Conservation (phyloP, 176 grass and related monocot genomes). For the Chrysopogon serrulatus region DNA sequence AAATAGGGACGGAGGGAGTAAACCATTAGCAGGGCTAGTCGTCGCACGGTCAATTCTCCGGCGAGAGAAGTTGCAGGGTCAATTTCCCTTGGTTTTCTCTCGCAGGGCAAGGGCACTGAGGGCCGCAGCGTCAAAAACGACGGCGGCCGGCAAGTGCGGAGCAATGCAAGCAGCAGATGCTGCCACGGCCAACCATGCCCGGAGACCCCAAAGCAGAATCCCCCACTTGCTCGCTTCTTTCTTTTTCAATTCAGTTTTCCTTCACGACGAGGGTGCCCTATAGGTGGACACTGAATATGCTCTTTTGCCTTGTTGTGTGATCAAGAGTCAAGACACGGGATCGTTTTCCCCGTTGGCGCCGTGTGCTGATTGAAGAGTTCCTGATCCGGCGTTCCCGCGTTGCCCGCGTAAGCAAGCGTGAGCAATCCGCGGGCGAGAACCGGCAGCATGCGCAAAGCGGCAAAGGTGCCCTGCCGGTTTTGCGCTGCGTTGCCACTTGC, state of each 20-base stretch:
- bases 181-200: no score
- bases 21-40: no score
- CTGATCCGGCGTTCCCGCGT: constrained; percentile 17
- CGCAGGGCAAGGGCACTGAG: not conserved
- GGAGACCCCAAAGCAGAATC: not conserved
- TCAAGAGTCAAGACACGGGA: not conserved
- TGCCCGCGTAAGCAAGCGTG: no score
- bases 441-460: not conserved
- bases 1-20: no score
- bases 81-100: not conserved
- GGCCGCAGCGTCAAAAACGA: not conserved
- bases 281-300: not conserved
- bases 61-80: not conserved
- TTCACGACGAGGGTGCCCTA: not conserved
- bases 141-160: not conserved
- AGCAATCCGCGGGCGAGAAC: not conserved
- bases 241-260: not conserved
- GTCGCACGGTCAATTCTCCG: no score
- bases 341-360: not conserved
- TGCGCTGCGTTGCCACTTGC: not conserved
- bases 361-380: not conserved
- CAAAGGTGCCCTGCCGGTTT: not conserved
- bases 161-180: not conserved
- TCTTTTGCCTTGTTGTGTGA: not conserved
- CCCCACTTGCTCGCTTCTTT: not conserved